A percentile compares a stretch with the other conserved stretches of the same genome.
Evolutionary conservation across 2,329 filamentous ascomycete genomes (phyloP).

Genomic region (Exophiala sideris): DNA sequence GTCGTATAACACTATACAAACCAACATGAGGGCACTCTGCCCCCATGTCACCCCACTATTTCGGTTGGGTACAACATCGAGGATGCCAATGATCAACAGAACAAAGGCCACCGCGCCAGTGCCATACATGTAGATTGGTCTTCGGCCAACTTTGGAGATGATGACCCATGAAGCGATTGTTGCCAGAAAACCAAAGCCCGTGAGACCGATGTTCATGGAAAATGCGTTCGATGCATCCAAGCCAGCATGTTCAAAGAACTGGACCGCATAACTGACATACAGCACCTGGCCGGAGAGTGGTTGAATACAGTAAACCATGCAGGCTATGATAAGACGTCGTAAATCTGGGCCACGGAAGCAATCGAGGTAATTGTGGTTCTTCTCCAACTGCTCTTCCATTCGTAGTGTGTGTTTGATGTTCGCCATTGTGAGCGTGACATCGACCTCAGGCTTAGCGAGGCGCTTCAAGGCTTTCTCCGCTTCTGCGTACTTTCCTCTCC

Average conservation of each 20-base stretch:
- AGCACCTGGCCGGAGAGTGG: conserved; percentile 32
- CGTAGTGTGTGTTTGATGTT: conserved; percentile 32
- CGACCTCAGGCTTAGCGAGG: conserved; percentile 30
- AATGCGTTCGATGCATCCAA: conserved; percentile 34
- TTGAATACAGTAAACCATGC: conserved; percentile 35
- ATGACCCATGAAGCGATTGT: conserved; percentile 21
- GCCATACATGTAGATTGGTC: conserved; percentile 37
- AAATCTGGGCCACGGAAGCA: conserved; percentile 31
- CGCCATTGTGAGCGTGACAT: conserved; percentile 28
- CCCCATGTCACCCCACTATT: conserved; percentile 27
- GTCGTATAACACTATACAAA: conserved; percentile 55
- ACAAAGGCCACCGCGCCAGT: conserved; percentile 26
- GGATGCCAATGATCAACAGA: conserved; percentile 30
- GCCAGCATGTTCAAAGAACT: conserved; percentile 37
- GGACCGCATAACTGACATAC: conserved; percentile 30
- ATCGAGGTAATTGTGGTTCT: conserved; percentile 25
- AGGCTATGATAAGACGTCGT: conserved; percentile 31
- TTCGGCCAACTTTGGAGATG: conserved; percentile 37
- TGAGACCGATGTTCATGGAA: conserved; percentile 56
- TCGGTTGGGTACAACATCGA: conserved; percentile 26
- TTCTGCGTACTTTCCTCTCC: conserved; percentile 41
- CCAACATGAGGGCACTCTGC: conserved; percentile 47
- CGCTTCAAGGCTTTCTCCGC: conserved; percentile 41
- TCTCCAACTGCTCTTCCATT: conserved; percentile 26
- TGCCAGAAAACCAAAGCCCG: conserved; percentile 56